Percentiles rank a stretch among this genome's conserved stretches.
Evolutionary conservation across 2,329 filamentous ascomycete species (phyloP).

Genomic region (Penicillium hordei): DNA sequence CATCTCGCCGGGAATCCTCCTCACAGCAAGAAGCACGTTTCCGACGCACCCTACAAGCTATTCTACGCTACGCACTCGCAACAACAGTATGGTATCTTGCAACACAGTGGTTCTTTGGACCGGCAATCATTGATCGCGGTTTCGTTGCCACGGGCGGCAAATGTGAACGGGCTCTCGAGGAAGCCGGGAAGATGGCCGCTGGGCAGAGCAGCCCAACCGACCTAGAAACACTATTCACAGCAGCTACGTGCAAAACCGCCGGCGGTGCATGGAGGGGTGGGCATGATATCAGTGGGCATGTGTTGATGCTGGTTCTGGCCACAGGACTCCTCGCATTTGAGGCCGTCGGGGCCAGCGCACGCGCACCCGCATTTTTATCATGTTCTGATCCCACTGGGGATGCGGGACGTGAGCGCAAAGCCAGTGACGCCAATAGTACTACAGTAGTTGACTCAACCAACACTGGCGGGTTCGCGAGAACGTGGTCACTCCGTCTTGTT

Average conservation of each 20-base stretch:
- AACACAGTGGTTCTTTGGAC: constrained; percentile 96
- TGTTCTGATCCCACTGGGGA: constrained; percentile 28
- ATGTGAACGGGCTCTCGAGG: constrained; percentile 64
- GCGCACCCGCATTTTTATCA: constrained; percentile 47
- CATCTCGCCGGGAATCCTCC: constrained; percentile 37
- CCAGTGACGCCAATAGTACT: constrained; percentile 19
- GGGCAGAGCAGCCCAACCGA: constrained; percentile 29
- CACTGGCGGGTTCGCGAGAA: constrained; percentile 56
- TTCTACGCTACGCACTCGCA: constrained; percentile 66
- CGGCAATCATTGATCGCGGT: constrained; percentile 82
- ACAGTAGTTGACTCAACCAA: constrained; percentile 27
- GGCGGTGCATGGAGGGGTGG: constrained; percentile 90
- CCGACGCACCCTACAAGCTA: constrained; percentile 57
- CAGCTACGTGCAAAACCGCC: constrained; percentile 75
- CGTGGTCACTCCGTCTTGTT: constrained; percentile 51
- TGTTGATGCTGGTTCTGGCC: constrained; percentile 85
- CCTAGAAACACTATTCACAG: constrained; percentile 60
- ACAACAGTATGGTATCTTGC: constrained; percentile 80
- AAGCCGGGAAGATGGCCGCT: constrained; percentile 35
- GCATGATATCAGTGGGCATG: constrained; percentile 93
- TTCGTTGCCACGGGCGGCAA: constrained; percentile 86
- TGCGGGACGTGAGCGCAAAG: constrained; percentile 41
- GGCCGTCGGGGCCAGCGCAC: constrained; percentile 59
- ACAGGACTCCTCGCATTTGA: constrained; percentile 81
- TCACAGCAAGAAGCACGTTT: constrained; percentile 30